phyloP scores from a whole-genome alignment of 2,329 filamentous ascomycete genomes.

The Stachybotrys elegans region DNA sequence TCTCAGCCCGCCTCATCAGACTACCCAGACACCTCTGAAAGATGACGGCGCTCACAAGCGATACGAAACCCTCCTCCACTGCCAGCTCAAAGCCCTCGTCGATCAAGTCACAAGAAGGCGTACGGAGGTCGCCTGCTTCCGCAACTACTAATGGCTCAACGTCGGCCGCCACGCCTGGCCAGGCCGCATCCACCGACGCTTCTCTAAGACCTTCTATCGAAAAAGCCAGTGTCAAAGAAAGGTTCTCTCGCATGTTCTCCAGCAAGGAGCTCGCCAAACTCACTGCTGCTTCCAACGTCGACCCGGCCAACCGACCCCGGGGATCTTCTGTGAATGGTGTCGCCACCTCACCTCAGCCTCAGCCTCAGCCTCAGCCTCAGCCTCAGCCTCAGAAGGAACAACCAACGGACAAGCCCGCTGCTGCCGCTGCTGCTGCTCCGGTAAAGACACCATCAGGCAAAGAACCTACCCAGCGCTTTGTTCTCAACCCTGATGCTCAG shows the following conservation, averaged over 20 bases:
- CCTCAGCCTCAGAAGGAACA: constrained; percentile 42
- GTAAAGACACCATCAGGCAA: constrained; percentile 23
- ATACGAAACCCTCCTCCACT: constrained; percentile 33
- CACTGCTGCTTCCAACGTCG: constrained; percentile 26
- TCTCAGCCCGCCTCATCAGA: too few relatives aligned
- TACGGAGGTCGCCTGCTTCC: constrained; percentile 32
- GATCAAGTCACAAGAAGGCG: constrained; percentile 41
- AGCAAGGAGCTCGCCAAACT: constrained; percentile 43
- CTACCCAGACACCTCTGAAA: too few relatives aligned
- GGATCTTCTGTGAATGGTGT: constrained; percentile 28
- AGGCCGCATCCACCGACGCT: constrained; percentile 16
- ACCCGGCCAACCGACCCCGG: constrained; percentile 26
- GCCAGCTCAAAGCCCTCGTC: constrained; percentile 45
- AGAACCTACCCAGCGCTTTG: constrained; percentile 45
- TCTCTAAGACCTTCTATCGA: constrained; percentile 35
- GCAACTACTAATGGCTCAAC: constrained; percentile 19
- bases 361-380: too few relatives aligned
- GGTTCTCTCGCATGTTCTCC: constrained; percentile 61
- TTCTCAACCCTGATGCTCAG: constrained; percentile 43
- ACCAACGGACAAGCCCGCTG: constrained; percentile 23
- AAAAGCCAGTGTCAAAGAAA: constrained; percentile 59
- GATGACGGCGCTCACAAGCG: constrained; percentile 26
- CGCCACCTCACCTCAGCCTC: constrained; percentile 31
- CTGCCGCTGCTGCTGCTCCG: constrained; percentile 19
- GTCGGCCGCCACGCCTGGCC: constrained; percentile 14